These are phyloP conservation scores for Acanthamoeba triangularis DNA, from an alignment of 208 protist genomes.

Conservation along the genomic window DNA sequence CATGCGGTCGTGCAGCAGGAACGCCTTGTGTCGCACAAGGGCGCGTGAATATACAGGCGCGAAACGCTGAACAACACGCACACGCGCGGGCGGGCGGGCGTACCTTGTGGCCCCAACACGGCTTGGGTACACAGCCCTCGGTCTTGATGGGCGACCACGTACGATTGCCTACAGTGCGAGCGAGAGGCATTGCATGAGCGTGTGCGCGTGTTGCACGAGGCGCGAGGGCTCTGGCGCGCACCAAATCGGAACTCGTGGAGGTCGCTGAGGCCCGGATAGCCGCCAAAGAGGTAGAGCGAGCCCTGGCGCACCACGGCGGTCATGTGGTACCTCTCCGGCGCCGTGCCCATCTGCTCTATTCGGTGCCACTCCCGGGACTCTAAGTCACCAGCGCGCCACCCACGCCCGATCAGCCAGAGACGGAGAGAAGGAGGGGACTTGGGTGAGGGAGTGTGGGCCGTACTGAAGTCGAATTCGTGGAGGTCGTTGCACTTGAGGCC, in stretches of 20 bases:
- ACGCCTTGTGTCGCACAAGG: background rate
- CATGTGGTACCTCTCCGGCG: slow-evolving; percentile 67
- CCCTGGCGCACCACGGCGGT: slow-evolving; percentile 40
- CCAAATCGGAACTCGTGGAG: slow-evolving; percentile 73
- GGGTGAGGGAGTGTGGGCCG: too few relatives aligned
- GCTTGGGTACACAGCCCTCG: background rate
- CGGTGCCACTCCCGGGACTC: slow-evolving; percentile 29
- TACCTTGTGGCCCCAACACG: slow-evolving; percentile 51
- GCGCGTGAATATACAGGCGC: background rate
- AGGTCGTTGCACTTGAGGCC: slow-evolving; percentile 77
- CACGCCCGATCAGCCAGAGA: background rate
- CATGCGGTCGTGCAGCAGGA: slow-evolving; percentile 50
- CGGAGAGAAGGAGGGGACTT: too few relatives aligned
- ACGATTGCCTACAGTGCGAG: background rate
- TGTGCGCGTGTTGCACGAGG: background rate
- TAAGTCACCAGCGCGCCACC: background rate
- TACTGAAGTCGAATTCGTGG: slow-evolving; percentile 75
- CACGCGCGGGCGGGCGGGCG: too few relatives aligned
- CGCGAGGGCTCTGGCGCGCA: background rate
- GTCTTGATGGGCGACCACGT: slow-evolving; percentile 65
- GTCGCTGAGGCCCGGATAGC: slow-evolving; percentile 73
- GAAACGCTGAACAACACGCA: background rate
- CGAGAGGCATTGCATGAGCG: too few relatives aligned
- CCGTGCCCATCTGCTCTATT: slow-evolving; percentile 55
- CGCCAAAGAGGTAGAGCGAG: slow-evolving; percentile 71